Evolutionary conservation across 202 grass and related monocot species (phyloP), one percentile per base, ranked within the genome.

Genomic region (Hordeum pubiflorum): DNA sequence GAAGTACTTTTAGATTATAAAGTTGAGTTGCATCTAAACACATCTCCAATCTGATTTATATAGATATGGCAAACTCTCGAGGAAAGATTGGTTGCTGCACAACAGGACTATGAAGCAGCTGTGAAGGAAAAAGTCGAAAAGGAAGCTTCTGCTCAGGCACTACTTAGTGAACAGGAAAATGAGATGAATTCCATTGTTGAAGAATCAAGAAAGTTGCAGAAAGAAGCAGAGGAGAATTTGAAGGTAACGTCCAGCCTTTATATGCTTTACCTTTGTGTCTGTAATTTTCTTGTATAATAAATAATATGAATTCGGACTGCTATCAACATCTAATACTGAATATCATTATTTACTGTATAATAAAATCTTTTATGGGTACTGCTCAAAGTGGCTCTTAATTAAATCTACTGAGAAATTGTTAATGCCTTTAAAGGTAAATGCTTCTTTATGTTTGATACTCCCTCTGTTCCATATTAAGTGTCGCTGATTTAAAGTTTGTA

Each of bases 201-300:
- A 74, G 90, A 99, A 78, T 95, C 92, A 56, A 93, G 79, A 59
- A 96, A 76, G 57, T 75, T 95, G 78, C 86, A 91, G 75, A 82
- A 90, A 81, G 88, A 93, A 88, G 85, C 85, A 41, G 92, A 93
- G 63, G 84, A 89, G 71, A 99, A 99, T 67, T 74, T 82, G 71
- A 93, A 92, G 90, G 94, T 94, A 84, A 12, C 40, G 1, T 79
- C 7, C 31, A 78, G 8, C 56, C 58, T 85, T 78, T 70, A 44
- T 72, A 31, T 36, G 58, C 69, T 72, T 75, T 22, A 3, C 32
- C 72, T 74, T 32, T 65, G 10, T 77, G 11, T 61, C 6, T 31
- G 5, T 41, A 78, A 54, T 52, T 77, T 76, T 37, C 7, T 11
- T 59, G 2, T 75, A 7, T 8, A n/a, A 54, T 54, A n/a, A n/a